phyloP scores from a whole-genome alignment of 192 early-diverging fungal genomes.

The Backusella sp. region DNA sequence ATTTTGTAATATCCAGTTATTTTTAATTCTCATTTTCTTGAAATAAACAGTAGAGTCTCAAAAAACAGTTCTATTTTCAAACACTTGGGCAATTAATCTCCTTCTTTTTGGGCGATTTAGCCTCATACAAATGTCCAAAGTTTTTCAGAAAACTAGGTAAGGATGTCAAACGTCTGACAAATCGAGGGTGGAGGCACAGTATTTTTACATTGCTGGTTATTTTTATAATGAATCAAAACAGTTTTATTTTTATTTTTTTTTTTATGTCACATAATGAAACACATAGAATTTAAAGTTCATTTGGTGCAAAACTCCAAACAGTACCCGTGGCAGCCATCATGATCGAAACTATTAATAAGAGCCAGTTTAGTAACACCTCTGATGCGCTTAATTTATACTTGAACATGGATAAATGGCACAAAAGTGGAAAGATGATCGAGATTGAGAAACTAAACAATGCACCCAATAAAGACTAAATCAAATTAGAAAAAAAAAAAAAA shows the following conservation, averaged over 20 bases:
- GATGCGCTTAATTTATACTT: constrained; percentile 14
- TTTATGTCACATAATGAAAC: not conserved
- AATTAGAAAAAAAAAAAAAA: too few species aligned
- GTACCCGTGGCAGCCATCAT: constrained; percentile 35
- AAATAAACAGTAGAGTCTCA: not conserved
- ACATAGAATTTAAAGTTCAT: not conserved
- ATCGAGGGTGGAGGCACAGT: too few species aligned
- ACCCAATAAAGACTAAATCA: constrained; percentile 26
- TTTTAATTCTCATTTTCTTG: too few species aligned
- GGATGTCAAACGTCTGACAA: too few species aligned
- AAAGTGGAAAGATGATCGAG: constrained; percentile 34
- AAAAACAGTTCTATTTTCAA: not conserved
- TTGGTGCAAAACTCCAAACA: constrained; percentile 33
- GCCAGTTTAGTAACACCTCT: constrained; percentile 21
- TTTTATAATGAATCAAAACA: not conserved
- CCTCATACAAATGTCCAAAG: too few species aligned
- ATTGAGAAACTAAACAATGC: constrained; percentile 37
- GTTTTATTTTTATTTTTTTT: not conserved
- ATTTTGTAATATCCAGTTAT: too few species aligned
- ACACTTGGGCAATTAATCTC: too few species aligned
- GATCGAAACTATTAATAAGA: constrained; percentile 20
- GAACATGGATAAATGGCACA: constrained; percentile 36
- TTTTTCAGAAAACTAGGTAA: too few species aligned
- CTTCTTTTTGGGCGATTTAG: too few species aligned
- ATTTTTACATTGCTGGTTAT: not conserved